Base-by-base conservation (phyloP, 78 protist genomes). In the Speleostelium caveatum region DNA sequence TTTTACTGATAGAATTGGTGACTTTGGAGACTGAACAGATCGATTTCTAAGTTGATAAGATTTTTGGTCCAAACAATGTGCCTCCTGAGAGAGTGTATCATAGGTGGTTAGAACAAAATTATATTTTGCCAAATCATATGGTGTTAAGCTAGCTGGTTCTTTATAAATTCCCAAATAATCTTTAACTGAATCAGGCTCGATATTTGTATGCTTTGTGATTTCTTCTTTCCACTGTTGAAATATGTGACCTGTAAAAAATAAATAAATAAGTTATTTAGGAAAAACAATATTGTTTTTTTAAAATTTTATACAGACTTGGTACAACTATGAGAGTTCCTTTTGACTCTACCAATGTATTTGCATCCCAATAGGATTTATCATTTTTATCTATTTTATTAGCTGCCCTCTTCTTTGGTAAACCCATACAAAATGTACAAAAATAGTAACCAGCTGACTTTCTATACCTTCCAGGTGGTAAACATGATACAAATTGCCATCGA, bases 61-160 rank as follows among this genome's bases (percentile, higher is more conserved):
- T 22, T 26, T 67, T 51, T 67, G 78, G 3, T 79, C 63, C 3
- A 69, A 19, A 55, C 86, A 68, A 33, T 59, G 45, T 0, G 71
- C 36, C 16, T 80, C 92, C 16, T 12, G 63, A 0, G 74, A 63
- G 21, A 91, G 79, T 0, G 42, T 35, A 7, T 78, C 90, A 59
- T 91, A 91, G 28, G 95, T 73, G 0, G 95, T 74, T 7, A 91
- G 19, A 0, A 91, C 90, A 2, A 91, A 58, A 39, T 91, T 90
- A 72, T 75, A 60, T 26, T 66, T 39, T 12, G 89, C 95, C 74
- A 91, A 72, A 3, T 91, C 73, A 16, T 24, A 68, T 19, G 95
- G 95, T 0, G 75, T 26, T 5, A 72, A 6, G 10, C 53, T 10
- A 1, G 69, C 72, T n/a, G 28, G 5, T 17, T 62, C 85, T 39